Evolutionary conservation across 768 basidiomycete species (phyloP), one percentile per base, ranked within the genome.

Genomic region (Psilocybe cyanescens): DNA sequence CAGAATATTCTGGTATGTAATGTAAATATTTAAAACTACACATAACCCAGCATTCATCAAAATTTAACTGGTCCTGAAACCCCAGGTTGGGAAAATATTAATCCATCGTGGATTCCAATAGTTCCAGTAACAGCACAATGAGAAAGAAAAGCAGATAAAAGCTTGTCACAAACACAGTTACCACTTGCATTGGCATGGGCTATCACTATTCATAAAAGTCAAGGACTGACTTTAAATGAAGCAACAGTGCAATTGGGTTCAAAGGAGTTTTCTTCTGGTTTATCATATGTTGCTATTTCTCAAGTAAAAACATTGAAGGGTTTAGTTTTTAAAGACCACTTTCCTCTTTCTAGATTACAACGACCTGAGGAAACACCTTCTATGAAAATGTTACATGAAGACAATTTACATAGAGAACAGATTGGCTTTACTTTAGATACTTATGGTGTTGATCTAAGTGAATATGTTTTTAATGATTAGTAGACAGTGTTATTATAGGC

Each of bases 201-300:
- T 0, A 88, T 90, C 78, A 85, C 85, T 1, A 91, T 92, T 59
- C 90, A 92, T 75, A 92, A 92, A 72, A 84, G 83, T 59, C 91
- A 92, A 68, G 90, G 90, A 1, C 88, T 90, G 66, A 91, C 91
- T 0, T 81, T 92, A 48, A 24, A 55, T 7, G 44, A 55, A 46
- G 52, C 57, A 16, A 61, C 55, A 12, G n/a, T 64, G 19, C 62
- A 57, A 16, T 47, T 67, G 4, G 66, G n/a, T 19, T 19, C 19
- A 19, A 19, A 19, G 1, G 19, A 19, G 19, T 19, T 19, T 19
- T 19, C 19, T 19, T 19, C 19, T 19, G 19, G 19, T 19, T 19
- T 19, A 19, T 19, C 19, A 19, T 19, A 19, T 19, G 19, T 19
- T 19, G 19, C 19, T 19, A 19, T 19, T 19, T 19, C 19, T 19